Conservation (phyloP, 2,329 filamentous ascomycete species). For the Cyphellophora europaea region DNA sequence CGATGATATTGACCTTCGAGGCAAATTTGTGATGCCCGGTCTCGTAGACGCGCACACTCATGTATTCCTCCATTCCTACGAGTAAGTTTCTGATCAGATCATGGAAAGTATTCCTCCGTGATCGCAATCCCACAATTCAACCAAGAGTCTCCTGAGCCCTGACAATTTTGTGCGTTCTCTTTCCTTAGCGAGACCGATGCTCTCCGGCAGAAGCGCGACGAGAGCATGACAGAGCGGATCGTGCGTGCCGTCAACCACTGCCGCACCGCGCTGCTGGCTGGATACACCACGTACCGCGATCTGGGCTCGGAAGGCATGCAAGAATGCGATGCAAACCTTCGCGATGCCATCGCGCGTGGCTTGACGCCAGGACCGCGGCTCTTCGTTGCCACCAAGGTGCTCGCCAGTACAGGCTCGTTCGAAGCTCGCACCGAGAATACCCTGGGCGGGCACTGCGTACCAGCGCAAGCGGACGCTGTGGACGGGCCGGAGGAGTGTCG, state of each 20-base stretch:
- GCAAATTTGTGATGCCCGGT: slow-evolving; percentile 41
- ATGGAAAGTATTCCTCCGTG: too few species aligned
- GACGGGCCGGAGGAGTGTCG: too few species aligned
- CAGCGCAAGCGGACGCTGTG: too few species aligned
- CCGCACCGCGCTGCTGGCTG: slow-evolving; percentile 43
- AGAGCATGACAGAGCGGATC: slow-evolving; percentile 46
- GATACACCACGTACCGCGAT: slow-evolving; percentile 51
- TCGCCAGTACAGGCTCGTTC: slow-evolving; percentile 43
- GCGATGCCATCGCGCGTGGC: slow-evolving; percentile 45
- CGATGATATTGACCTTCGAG: slow-evolving; percentile 44
- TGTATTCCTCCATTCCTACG: slow-evolving; percentile 44
- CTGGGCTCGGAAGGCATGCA: slow-evolving; percentile 44
- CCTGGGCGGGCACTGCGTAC: too few species aligned
- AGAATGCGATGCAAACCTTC: slow-evolving; percentile 40
- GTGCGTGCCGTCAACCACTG: slow-evolving; percentile 47
- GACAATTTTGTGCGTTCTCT: slow-evolving; percentile 10
- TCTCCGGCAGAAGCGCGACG: slow-evolving; percentile 46
- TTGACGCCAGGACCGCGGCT: slow-evolving; percentile 45
- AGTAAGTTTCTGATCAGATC: slow-evolving; percentile 18
- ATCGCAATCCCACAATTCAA: too few species aligned
- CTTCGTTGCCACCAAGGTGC: slow-evolving; percentile 43
- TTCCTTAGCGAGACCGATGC: slow-evolving; percentile 27
- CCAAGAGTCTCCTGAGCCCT: too few species aligned
- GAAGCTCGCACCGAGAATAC: too few species aligned
- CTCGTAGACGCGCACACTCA: slow-evolving; percentile 48